A percentile compares a stretch with the other conserved stretches of the same genome.
Evolutionary conservation across 164 flowering plant genomes (phyloP).

Genomic region (Vitis vinifera): DNA sequence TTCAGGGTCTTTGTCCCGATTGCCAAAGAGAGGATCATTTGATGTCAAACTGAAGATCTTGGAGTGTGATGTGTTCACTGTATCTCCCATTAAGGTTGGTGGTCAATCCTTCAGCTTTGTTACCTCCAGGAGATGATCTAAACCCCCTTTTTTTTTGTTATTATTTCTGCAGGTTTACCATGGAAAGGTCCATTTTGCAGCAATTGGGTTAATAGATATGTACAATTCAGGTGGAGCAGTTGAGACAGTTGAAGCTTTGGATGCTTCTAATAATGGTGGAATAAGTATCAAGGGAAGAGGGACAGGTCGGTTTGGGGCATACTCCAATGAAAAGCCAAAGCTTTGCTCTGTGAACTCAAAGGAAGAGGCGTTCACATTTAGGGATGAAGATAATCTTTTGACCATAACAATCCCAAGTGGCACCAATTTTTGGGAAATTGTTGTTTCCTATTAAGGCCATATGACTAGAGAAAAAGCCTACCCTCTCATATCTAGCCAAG

Average conservation of each 20-base stretch:
- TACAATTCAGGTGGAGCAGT: slow-evolving; percentile 74
- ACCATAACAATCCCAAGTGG: slow-evolving; percentile 33
- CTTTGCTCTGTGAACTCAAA: slow-evolving; percentile 36
- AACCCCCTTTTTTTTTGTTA: neutral
- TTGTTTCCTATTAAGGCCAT: slow-evolving; percentile 23
- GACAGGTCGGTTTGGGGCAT: slow-evolving; percentile 53
- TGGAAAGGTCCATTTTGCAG: slow-evolving; percentile 46
- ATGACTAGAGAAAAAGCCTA: no score
- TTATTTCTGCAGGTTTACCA: slow-evolving; percentile 33
- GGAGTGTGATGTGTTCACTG: slow-evolving; percentile 52
- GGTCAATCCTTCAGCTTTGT: no score
- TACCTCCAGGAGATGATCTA: neutral
- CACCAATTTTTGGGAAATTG: slow-evolving; percentile 42
- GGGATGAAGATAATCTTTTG: slow-evolving; percentile 33
- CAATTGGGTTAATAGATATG: slow-evolving; percentile 61
- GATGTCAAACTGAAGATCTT: slow-evolving; percentile 35
- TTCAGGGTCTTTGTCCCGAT: slow-evolving; percentile 40
- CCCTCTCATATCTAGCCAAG: no score
- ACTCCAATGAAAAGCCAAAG: slow-evolving; percentile 42
- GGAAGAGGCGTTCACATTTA: slow-evolving; percentile 33
- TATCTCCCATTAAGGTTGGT: slow-evolving; percentile 62
- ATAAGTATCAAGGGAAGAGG: slow-evolving; percentile 54
- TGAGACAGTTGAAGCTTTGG: slow-evolving; percentile 29
- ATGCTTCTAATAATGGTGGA: slow-evolving; percentile 11
- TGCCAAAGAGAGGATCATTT: slow-evolving; percentile 26